Percentiles rank a stretch among this genome's conserved stretches.
Conservation (phyloP, 2,329 filamentous ascomycete genomes). For the Fusarium cyanostomum region DNA sequence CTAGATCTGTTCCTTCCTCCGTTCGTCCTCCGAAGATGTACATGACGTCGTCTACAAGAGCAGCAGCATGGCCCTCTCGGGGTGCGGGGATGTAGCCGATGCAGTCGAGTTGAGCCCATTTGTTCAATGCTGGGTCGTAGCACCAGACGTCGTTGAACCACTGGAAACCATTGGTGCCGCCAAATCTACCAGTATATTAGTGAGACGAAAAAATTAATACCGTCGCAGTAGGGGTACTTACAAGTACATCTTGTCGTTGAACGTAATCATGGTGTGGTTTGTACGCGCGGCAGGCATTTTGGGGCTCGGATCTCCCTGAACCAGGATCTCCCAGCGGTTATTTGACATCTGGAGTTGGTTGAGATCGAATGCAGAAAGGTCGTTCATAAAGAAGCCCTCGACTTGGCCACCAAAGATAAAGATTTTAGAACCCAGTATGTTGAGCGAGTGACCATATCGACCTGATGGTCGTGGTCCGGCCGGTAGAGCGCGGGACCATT, state of each 20-base stretch:
- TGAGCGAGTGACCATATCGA: slow-evolving; percentile 94
- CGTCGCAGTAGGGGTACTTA: slow-evolving; percentile 58
- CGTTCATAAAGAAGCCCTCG: slow-evolving; percentile 98
- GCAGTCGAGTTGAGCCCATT: slow-evolving; percentile 90
- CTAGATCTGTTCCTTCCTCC: slow-evolving; percentile 90
- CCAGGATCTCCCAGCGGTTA: slow-evolving; percentile 95
- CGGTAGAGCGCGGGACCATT: slow-evolving; percentile 95
- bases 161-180: slow-evolving; percentile 91
- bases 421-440: slow-evolving; percentile 95
- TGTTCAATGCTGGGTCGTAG: slow-evolving; percentile 84
- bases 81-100: slow-evolving; percentile 97
- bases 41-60: slow-evolving; percentile 97
- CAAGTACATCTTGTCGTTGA: slow-evolving; percentile 93
- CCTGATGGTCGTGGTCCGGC: slow-evolving; percentile 86
- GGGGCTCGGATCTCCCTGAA: slow-evolving; percentile 66
- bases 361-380: slow-evolving; percentile 92
- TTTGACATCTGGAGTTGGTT: slow-evolving; percentile 91
- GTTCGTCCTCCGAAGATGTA: slow-evolving; percentile 98
- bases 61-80: slow-evolving; percentile 92
- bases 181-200: slow-evolving; percentile 70
- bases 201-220: not conserved
- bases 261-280: slow-evolving; percentile 92
- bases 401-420: slow-evolving; percentile 98
- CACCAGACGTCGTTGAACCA: slow-evolving; percentile 99
- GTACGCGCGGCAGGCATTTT: slow-evolving; percentile 85